Conservation (phyloP, 345 rosid species). For the Odontarrhena argentea region DNA sequence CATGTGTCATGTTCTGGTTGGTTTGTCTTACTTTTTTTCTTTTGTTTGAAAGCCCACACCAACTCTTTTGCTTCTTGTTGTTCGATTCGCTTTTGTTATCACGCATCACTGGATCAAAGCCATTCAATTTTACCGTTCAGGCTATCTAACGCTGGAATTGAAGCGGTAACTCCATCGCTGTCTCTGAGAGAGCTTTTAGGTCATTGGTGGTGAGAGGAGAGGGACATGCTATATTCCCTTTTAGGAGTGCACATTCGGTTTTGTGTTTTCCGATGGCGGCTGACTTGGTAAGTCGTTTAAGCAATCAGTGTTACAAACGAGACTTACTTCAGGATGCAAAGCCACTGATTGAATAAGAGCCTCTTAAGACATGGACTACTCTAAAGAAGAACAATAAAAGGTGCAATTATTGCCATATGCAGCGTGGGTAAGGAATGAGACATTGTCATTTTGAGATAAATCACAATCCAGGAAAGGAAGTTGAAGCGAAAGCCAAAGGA, state of each 20-base stretch:
- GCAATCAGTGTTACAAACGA: constrained; percentile 62
- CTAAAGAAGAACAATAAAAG: constrained; percentile 68
- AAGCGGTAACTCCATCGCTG: constrained; percentile 73
- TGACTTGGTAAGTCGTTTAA: constrained; percentile 55
- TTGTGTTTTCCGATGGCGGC: constrained; percentile 79
- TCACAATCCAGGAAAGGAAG: constrained; percentile 70
- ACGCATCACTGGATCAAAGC: constrained; percentile 72
- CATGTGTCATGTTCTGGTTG: too few species aligned
- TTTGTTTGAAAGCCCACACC: too few species aligned
- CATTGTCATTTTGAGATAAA: constrained; percentile 76
- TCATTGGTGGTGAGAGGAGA: constrained; percentile 72
- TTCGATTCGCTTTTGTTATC: constrained; percentile 82
- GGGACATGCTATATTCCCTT: constrained; percentile 61
- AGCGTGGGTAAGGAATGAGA: constrained; percentile 96
- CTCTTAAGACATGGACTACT: constrained; percentile 93
- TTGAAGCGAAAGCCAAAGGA: constrained; percentile 57
- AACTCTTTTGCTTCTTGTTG: constrained; percentile 20
- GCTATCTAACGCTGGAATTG: constrained; percentile 61
- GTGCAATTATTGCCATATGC: constrained; percentile 83
- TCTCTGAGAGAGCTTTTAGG: constrained; percentile 68
- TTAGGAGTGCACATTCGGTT: constrained; percentile 60
- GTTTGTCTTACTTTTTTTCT: too few species aligned
- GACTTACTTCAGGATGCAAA: constrained; percentile 69
- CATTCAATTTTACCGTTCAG: constrained; percentile 74
- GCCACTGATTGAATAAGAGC: constrained; percentile 76